Base-by-base conservation (phyloP, 345 rosid species). In the Syzygium aromaticum region DNA sequence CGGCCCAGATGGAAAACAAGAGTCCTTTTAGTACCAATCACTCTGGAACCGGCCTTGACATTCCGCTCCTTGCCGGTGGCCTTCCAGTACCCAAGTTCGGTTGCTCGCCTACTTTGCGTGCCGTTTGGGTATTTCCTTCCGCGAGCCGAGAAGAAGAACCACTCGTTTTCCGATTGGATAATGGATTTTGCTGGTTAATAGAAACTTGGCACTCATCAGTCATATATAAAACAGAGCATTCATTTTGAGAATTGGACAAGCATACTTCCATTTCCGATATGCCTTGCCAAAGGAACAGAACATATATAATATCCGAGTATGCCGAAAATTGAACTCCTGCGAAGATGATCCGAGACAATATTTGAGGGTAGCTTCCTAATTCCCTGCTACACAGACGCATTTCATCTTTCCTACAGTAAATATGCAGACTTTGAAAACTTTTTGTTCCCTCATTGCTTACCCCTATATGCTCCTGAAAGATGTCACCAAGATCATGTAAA, bases 111-210 rank as follows among this genome's bases (percentile, higher is more conserved):
- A 88, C 96, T 96, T 56, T 97, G 99, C 11, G 94, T 93, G 25
- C 99, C 99, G 84, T 95, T 90, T 25, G 98, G 99, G 67, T 97
- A 95, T 78, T 95, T 97, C 90, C 97, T 95, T 87, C 99, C 99
- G 2, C 98, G 94, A 78, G 99, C 91, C 14, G 94, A 92, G 87
- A 95, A 97, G 91, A 95, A 96, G 92, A 94, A 97, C 99, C 99
- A 97, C 89, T 97, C 99, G 43, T 89, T 95, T 13, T 95, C 96
- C 2, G 99, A 95, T 54, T 88, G 91, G 85, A 96, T 85, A 61
- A 92, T 87, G 14, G 99, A 94, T 86, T 92, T 91, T n/a, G 86
- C 98, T 96, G 92, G 51, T 61, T 53, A n/a, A 2, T 12, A 38
- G 82, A 10, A 73, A 73, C 10, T 49, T 21, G 27, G 82, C 49